These are phyloP conservation scores for Colletotrichum higginsianum DNA, from an alignment of 2,329 filamentous ascomycete species.

Conservation along the genomic window DNA sequence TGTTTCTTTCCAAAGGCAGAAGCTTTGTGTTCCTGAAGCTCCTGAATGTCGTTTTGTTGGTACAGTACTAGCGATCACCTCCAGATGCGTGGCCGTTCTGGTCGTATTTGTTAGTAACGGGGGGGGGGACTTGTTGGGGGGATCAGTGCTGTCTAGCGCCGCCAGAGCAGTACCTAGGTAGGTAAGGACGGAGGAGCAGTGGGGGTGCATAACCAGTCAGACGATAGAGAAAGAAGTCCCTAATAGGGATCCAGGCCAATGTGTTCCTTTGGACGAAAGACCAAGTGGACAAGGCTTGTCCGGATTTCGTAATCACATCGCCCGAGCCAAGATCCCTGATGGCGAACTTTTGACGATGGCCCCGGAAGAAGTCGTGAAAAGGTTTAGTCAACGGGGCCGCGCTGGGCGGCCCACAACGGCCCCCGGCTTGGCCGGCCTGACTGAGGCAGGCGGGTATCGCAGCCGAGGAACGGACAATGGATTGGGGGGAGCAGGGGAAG, in stretches of 20 bases:
- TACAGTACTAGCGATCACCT: not conserved
- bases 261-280: too few relatives aligned
- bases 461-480: not conserved
- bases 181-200: not conserved
- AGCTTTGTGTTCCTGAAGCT: not conserved
- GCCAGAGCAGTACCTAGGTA: not conserved
- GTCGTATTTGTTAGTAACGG: constrained; percentile 37
- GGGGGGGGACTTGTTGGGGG: not conserved
- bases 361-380: constrained; percentile 8
- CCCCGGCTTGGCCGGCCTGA: constrained; percentile 30
- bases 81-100: constrained; percentile 39
- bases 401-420: constrained; percentile 27
- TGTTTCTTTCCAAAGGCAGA: too few relatives aligned
- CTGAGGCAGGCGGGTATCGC: constrained; percentile 9
- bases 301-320: not conserved
- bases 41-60: too few relatives aligned
- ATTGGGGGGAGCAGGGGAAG: not conserved
- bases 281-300: not conserved
- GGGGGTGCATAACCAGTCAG: too few relatives aligned
- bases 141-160: constrained; percentile 6
- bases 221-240: not conserved
- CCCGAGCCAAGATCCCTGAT: not conserved
- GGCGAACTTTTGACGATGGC: not conserved
- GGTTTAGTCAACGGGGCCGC: constrained; percentile 14
- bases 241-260: too few relatives aligned